A percentile compares a stretch with the other conserved stretches of the same genome.
These are phyloP conservation scores for Helenozyma rhizophorensis DNA, from an alignment of 805 yeast species.

Conservation along the genomic window DNA sequence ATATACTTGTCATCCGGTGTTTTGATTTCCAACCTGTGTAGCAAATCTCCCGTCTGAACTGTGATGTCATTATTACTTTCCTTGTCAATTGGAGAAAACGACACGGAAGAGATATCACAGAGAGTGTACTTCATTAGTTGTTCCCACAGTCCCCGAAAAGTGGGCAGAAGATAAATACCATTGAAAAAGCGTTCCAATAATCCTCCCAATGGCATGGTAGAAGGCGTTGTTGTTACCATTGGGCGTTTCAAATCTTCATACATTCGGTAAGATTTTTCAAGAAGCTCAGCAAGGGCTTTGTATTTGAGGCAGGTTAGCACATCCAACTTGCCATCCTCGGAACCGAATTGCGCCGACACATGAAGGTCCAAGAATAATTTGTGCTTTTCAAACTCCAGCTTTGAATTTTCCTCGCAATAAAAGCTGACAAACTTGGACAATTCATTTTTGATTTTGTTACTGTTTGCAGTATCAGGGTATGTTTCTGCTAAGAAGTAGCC, in stretches of 20 bases:
- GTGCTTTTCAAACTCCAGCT: constrained; percentile 33
- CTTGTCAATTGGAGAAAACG: constrained; percentile 12
- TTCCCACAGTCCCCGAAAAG: constrained; percentile 34
- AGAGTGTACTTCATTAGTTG: constrained; percentile 37
- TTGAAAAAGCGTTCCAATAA: constrained; percentile 22
- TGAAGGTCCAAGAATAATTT: constrained; percentile 26
- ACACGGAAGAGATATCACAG: constrained; percentile 40
- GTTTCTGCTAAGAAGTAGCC: constrained; percentile 16
- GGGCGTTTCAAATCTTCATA: constrained; percentile 5
- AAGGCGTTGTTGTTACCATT: background rate
- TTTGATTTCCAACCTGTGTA: constrained; percentile 23
- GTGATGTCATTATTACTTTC: constrained; percentile 15
- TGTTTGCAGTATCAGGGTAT: constrained; percentile 1
- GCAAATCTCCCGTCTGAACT: constrained; percentile 20
- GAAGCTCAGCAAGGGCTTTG: constrained; percentile 15
- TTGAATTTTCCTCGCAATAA: constrained; percentile 37
- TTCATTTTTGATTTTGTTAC: constrained; percentile 36
- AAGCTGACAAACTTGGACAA: constrained; percentile 51
- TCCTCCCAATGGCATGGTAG: constrained; percentile 1
- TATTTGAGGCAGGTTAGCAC: constrained; percentile 19
- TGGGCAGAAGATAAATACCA: constrained; percentile 28
- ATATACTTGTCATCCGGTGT: constrained; percentile 16
- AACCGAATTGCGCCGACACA: constrained; percentile 21
- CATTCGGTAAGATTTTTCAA: constrained; percentile 9
- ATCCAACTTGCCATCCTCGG: constrained; percentile 15